A percentile compares a stretch with the other conserved stretches of the same genome.
Evolutionary conservation across 257 asterid genomes (phyloP).

Genomic region (Solanum arcanum): DNA sequence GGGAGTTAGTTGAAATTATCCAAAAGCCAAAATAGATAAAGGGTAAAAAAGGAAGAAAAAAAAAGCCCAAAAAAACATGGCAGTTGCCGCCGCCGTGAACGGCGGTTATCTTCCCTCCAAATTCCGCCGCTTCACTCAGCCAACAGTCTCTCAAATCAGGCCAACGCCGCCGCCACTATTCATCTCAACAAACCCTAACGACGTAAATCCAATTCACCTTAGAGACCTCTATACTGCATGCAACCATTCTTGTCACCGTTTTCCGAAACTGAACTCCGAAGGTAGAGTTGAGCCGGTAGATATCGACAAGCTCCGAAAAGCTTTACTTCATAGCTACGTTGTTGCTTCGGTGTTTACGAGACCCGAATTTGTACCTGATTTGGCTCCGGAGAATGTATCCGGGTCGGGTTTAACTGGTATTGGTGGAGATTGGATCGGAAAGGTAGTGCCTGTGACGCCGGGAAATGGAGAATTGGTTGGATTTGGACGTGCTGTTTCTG

Average conservation of each 20-base stretch:
- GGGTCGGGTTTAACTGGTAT: slow-evolving; percentile 14
- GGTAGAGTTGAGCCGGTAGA: slow-evolving; percentile 62
- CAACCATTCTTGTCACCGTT: slow-evolving; percentile 85
- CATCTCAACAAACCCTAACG: slow-evolving; percentile 53
- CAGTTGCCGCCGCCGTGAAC: slow-evolving; percentile 32
- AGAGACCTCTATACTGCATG: slow-evolving; percentile 52
- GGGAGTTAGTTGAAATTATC: not conserved
- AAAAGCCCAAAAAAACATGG: slow-evolving; percentile 17
- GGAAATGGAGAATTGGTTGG: slow-evolving; percentile 66
- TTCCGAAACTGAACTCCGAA: slow-evolving; percentile 41
- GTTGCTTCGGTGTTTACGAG: slow-evolving; percentile 65
- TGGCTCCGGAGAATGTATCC: slow-evolving; percentile 1
- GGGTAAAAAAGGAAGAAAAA: too few species aligned
- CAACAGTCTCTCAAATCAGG: slow-evolving; percentile 4
- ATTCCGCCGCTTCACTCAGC: slow-evolving; percentile 15
- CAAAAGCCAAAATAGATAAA: not conserved
- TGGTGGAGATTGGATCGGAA: slow-evolving; percentile 57
- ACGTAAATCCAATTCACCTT: slow-evolving; percentile 38
- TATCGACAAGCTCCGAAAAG: slow-evolving; percentile 44
- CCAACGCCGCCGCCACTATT: slow-evolving; percentile 36
- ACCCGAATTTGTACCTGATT: slow-evolving; percentile 16
- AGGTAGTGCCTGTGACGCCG: slow-evolving; percentile 55
- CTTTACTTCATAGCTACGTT: slow-evolving; percentile 64
- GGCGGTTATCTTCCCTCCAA: slow-evolving; percentile 50
- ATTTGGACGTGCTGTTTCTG: slow-evolving; percentile 88